Base-by-base conservation (phyloP, 768 basidiomycete genomes). In the Boletus rufocinnamomeus region DNA sequence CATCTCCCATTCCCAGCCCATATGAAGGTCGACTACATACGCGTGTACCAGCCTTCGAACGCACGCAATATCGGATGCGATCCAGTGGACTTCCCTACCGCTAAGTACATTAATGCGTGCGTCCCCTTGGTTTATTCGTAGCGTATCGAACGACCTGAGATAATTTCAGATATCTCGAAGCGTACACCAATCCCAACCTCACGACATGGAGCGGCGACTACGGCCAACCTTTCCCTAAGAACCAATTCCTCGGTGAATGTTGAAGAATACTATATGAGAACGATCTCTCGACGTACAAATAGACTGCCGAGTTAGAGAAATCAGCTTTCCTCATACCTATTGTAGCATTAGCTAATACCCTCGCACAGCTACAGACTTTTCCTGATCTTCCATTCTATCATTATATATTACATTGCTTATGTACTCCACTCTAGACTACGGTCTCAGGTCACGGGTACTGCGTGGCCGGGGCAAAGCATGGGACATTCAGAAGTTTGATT, bases 11-110 rank as follows among this genome's bases (percentile, higher is more conserved):
- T 85, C 66, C 82, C 84, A 6, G 71, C 69, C 5, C 76, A 76
- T 45, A 74, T 84, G 79, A 72, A 68, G 34, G 65, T 84, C 40
- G 84, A 85, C 62, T 85, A 81, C 61, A 76, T 85, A 59, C 80
- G 91, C 40, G 88, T 93, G 1, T 94, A 93, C 69, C 91, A 93
- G 66, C 80, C 82, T 27, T 69, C 76, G 48, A 72, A 82, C 50
- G 71, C 77, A n/a, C 78, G 80, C 48, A 89, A 91, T 64, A 79
- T 90, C 57, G 91, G 91, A 16, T 93, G 91, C 62, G 79, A 85
- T 64, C 91, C 91, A 4, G 72, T 75, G 25, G 75, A 77, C 44
- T 84, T 82, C 66, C 91, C 91, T 1, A 93, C 91, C 1, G 76
- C 78, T n/a, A 72, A 76, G 6, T 94, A 94, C 68, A 93, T 93